phyloP scores from a whole-genome alignment of 768 basidiomycete genomes.

The Krasilnikovozyma curviuscula region DNA sequence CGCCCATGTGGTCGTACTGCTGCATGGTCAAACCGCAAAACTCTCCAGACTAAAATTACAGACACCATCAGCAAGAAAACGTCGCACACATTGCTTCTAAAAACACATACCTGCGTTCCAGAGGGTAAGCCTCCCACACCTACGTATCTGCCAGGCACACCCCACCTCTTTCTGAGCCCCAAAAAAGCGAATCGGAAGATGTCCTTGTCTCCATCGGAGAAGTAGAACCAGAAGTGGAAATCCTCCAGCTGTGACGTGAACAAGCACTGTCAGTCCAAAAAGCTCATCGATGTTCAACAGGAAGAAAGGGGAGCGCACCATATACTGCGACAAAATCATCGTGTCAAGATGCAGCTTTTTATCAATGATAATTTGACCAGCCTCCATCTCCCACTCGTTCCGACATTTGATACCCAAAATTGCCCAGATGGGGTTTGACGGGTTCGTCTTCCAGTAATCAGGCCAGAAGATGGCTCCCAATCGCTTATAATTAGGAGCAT shows the following conservation, averaged over 20 bases:
- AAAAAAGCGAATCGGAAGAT: constrained; percentile 28
- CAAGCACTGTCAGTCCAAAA: background rate
- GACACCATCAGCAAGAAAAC: too few species aligned
- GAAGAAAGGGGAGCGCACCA: constrained; percentile 29
- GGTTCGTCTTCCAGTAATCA: constrained; percentile 30
- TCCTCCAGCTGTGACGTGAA: background rate
- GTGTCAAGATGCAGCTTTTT: constrained; percentile 30
- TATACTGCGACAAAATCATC: constrained; percentile 18
- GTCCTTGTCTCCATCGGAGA: constrained; percentile 32
- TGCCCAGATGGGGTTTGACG: constrained; percentile 23
- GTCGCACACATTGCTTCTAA: too few species aligned
- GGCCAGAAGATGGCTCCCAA: too few species aligned
- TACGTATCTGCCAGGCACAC: constrained; percentile 30
- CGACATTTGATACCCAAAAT: constrained; percentile 30
- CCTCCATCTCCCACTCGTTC: constrained; percentile 33
- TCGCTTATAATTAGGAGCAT: constrained; percentile 26
- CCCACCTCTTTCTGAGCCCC: constrained; percentile 31
- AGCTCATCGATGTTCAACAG: constrained; percentile 18
- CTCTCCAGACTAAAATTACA: too few species aligned
- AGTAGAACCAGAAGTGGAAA: too few species aligned
- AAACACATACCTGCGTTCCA: constrained; percentile 13
- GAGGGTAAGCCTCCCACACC: constrained; percentile 27
- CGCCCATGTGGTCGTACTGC: constrained; percentile 26
- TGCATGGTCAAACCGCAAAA: too few species aligned
- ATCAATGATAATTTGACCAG: constrained; percentile 31